Conservation (phyloP, 2,329 filamentous ascomycete species). For the Trichoderma breve region DNA sequence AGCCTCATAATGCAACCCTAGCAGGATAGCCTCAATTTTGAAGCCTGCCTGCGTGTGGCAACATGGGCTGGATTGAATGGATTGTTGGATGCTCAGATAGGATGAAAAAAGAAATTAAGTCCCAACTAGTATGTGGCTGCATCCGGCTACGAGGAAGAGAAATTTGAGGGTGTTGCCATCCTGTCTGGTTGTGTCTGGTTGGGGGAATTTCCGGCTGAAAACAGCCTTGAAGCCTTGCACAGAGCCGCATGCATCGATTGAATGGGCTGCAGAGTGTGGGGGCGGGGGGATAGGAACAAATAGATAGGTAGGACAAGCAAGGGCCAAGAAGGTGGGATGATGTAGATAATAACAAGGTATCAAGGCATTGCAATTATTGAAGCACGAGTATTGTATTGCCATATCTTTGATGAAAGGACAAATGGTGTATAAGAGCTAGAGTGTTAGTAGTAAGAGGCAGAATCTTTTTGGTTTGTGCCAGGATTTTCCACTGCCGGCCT, state of each 20-base stretch:
- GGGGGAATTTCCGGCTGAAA: neutral
- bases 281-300: neutral
- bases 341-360: neutral
- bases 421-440: neutral
- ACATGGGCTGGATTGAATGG: neutral
- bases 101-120: neutral
- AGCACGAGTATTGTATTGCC: neutral
- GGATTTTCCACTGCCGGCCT: neutral
- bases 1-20: neutral
- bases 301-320: neutral
- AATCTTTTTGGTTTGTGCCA: neutral
- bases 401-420: neutral
- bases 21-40: neutral
- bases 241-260: neutral
- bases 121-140: neutral
- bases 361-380: neutral
- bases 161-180: neutral
- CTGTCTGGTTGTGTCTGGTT: neutral
- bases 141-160: neutral
- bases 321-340: neutral
- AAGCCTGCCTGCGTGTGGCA: neutral
- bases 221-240: constrained; percentile 2
- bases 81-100: neutral
- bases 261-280: neutral
- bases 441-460: neutral